phyloP scores from a whole-genome alignment of 257 asterid genomes.

The Buddleja alternifolia region DNA sequence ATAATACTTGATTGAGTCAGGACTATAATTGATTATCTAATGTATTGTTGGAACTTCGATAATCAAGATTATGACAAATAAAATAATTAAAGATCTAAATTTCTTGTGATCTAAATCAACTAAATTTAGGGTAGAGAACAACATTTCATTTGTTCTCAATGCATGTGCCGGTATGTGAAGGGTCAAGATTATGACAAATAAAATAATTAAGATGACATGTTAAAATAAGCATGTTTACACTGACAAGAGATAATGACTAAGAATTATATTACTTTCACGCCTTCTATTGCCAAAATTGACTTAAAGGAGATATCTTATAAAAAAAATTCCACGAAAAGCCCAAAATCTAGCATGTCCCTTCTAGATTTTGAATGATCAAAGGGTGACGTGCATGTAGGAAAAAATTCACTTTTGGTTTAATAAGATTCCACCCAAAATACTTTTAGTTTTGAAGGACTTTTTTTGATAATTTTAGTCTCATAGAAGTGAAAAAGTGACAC shows the following conservation, averaged over 20 bases:
- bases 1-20: no score
- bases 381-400: no score
- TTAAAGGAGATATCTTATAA: not conserved
- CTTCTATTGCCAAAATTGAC: not conserved
- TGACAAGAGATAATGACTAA: not conserved
- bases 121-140: not conserved
- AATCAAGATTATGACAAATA: no score
- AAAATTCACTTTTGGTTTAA: no score
- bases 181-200: constrained; percentile 18
- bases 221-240: not conserved
- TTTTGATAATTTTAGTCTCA: no score
- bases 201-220: not conserved
- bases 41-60: no score
- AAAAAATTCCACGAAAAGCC: not conserved
- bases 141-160: not conserved
- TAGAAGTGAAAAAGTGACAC: no score
- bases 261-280: not conserved
- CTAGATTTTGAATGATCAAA: no score
- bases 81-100: no score
- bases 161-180: not conserved
- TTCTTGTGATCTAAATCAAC: constrained; percentile 20
- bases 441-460: no score
- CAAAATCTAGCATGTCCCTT: not conserved
- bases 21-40: no score
- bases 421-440: no score